Base-by-base conservation (phyloP, 2,329 filamentous ascomycete species). In the Ceratocystis destructans region DNA sequence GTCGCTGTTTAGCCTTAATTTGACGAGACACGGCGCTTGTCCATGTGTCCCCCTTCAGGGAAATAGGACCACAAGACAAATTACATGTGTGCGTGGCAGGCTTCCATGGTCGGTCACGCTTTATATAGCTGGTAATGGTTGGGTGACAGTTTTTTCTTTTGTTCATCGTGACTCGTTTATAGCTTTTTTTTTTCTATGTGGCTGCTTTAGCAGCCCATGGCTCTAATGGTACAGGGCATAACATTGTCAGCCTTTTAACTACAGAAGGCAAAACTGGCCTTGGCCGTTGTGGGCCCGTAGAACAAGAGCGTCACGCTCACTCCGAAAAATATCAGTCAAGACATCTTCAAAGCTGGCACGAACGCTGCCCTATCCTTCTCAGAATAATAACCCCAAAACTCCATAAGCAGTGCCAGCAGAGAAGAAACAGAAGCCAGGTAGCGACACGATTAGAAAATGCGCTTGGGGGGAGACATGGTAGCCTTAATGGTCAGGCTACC, bases 401-500 rank as follows among this genome's bases (percentile, higher is more conserved):
- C n/a, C 31, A 22, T 17, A 41, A 55, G 55, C 62, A 53, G 31
- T 48, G 6, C 41, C 46, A 64, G n/a, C 48, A 64, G 46, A 50
- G 31, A 67, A 69, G 70, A 68, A 67, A 55, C 45, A 68, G 64
- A 71, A 66, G 57, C 69, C 70, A 69, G 65, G 69, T 71, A 59
- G 55, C n/a, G 66, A 64, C 37, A 68, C 72, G 70, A 75, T 79
- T 97, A 99, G 87, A 96, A 99, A 74, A 99, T 82, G 77, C 94
- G 91, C 86, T 91, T 94, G 74, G 94, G 94, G 73, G 94, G 94
- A 80, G 90, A 96, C 94, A 99, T 99, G 83, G 89, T 89, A 82
- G 94, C 94, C 90, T 99, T 99, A 86, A 99, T 94, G 79, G 92
- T 96, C 83, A 99, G 86, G 85, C 89, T 94, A 79, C 94, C 94